Evolutionary conservation across 805 yeast genomes (phyloP).

Genomic region (Kluyveromyces lactis): DNA sequence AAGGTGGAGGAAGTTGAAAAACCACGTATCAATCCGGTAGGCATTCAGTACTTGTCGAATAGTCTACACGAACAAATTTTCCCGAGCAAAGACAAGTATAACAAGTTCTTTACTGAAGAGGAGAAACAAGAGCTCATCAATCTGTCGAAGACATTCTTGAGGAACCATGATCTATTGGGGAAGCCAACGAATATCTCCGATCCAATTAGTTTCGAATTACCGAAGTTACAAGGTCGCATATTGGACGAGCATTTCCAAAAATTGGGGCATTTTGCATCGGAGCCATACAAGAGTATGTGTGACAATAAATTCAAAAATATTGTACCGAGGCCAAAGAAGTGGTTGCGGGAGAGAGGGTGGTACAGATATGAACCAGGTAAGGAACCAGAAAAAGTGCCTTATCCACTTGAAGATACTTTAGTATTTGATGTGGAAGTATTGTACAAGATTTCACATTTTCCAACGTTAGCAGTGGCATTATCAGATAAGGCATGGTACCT

Average conservation of each 20-base stretch:
- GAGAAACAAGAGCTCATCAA: slow-evolving; percentile 33
- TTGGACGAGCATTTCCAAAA: slow-evolving; percentile 81
- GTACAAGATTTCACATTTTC: slow-evolving; percentile 64
- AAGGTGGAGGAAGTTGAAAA: slow-evolving; percentile 20
- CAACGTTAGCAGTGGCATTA: slow-evolving; percentile 75
- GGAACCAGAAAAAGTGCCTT: slow-evolving; percentile 48
- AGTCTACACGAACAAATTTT: slow-evolving; percentile 55
- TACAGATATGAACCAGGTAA: slow-evolving; percentile 52
- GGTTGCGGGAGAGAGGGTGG: slow-evolving; percentile 75
- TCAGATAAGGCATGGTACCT: slow-evolving; percentile 80
- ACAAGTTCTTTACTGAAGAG: slow-evolving; percentile 11
- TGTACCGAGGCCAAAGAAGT: slow-evolving; percentile 38
- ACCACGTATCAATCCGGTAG: slow-evolving; percentile 65
- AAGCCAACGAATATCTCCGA: slow-evolving; percentile 55
- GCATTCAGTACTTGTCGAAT: slow-evolving; percentile 67
- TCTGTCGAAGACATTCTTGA: slow-evolving; percentile 53
- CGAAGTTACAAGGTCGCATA: slow-evolving; percentile 60
- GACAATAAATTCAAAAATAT: slow-evolving; percentile 36
- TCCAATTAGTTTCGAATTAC: slow-evolving; percentile 57
- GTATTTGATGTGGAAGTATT: slow-evolving; percentile 88
- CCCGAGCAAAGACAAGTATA: slow-evolving; percentile 19
- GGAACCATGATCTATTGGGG: slow-evolving; percentile 59
- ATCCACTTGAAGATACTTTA: slow-evolving; percentile 62
- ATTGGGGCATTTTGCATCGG: slow-evolving; percentile 50
- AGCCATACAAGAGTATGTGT: slow-evolving; percentile 48